Base-by-base conservation (phyloP, 23 red algal species). In the Cyanidiococcus yangmingshanensis region DNA sequence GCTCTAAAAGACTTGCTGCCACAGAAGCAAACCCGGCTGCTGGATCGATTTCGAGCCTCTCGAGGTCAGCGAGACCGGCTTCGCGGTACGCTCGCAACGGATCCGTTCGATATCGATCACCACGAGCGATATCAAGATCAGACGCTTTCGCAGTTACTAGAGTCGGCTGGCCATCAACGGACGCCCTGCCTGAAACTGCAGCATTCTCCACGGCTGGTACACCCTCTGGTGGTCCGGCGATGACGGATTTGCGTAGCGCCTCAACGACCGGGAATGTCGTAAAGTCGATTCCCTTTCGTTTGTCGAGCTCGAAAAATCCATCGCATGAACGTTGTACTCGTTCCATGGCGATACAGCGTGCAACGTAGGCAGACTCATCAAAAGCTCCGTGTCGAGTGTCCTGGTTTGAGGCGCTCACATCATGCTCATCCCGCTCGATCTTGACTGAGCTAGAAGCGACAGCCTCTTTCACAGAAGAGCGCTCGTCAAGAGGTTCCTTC, bases 31-130 rank as follows among this genome's bases (percentile, higher is more conserved):
- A 71, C 3, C 63, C 32, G n/a, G 27, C 63, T 3, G 63, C 63
- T 2, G 63, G 63, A 71, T 71, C 63, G 63, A 71, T 71, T 35
- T 71, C n/a, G 3, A 71, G 27, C 7, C 63, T 12, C 63, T 71
- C 63, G 7, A 71, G 3, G 3, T 71, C 63, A 35, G n/a, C 27
- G n/a, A 71, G 32, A 71, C 63, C 63, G 63, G 63, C 63, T 35
- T 71, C 63, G 7, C 63, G 63, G 27, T 71, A 71, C n/a, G 63
- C 63, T 25, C 63, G 63, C 63, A 32, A 29, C 63, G 63, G 21
- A 35, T 71, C 63, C 3, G 63, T 35, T 2, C 32, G 21, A 29
- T 71, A 71, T 32, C 63, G 63, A 35, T 71, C 63, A 35, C 63
- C 63, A 71, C 63, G 63, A 27, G 32, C 63, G 63, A 71, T 71